Conservation (phyloP, 2,329 filamentous ascomycete species). For the Ceratocystis papillata region DNA sequence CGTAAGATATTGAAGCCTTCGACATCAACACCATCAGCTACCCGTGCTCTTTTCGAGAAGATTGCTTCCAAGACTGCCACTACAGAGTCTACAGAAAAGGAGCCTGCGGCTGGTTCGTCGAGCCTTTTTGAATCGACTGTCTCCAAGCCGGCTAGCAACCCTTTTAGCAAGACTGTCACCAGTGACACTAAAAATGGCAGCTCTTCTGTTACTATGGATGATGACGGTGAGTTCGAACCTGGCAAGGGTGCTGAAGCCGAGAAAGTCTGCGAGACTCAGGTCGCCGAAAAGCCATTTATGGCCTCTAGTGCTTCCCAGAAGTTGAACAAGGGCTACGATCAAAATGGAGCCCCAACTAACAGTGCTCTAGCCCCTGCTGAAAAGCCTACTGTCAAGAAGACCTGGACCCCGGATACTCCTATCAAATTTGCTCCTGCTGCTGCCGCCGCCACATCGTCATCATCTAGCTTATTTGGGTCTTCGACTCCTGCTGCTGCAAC, state of each 20-base stretch:
- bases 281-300: slow-evolving; percentile 24
- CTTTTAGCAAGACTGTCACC: slow-evolving; percentile 49
- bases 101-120: slow-evolving; percentile 29
- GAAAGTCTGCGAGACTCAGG: slow-evolving; percentile 32
- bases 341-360: slow-evolving; percentile 37
- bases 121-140: slow-evolving; percentile 30
- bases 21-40: slow-evolving; percentile 39
- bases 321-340: slow-evolving; percentile 41
- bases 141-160: slow-evolving; percentile 38
- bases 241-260: slow-evolving; percentile 34
- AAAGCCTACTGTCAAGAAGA: slow-evolving; percentile 35
- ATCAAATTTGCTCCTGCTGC: slow-evolving; percentile 43
- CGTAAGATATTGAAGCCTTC: slow-evolving; percentile 41
- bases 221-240: slow-evolving; percentile 36
- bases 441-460: slow-evolving; percentile 23
- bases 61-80: slow-evolving; percentile 33
- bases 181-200: slow-evolving; percentile 43
- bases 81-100: slow-evolving; percentile 15
- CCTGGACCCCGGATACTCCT: slow-evolving; percentile 41
- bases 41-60: slow-evolving; percentile 47
- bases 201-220: background rate
- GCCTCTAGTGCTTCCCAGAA: slow-evolving; percentile 44
- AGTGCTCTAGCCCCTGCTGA: slow-evolving; percentile 28
- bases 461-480: slow-evolving; percentile 17
- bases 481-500: slow-evolving; percentile 30